Percentiles rank a stretch among this genome's conserved stretches.
Evolutionary conservation across 2,329 filamentous ascomycete species (phyloP).

Genomic region (Pseudocercospora cruenta): DNA sequence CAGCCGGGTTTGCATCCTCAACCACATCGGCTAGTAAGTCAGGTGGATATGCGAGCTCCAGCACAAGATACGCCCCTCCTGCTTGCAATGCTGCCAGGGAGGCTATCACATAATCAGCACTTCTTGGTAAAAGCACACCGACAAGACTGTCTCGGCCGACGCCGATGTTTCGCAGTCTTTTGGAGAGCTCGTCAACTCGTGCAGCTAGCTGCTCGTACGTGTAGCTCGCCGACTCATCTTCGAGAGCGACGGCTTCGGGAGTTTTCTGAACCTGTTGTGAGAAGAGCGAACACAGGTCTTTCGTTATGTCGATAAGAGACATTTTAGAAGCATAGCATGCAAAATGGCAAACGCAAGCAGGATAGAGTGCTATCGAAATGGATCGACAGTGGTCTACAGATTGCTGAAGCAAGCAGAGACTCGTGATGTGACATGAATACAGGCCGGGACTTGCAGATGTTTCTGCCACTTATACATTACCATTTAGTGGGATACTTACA

Average conservation of each 20-base stretch:
- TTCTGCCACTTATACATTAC: conserved; percentile 1
- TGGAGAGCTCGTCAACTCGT: conserved; percentile 67
- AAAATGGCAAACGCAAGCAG: background rate
- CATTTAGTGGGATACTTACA: background rate
- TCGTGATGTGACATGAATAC: background rate
- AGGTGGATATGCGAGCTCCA: conserved; percentile 78
- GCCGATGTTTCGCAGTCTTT: conserved; percentile 66
- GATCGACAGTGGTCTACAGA: background rate
- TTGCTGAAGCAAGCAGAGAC: conserved; percentile 3
- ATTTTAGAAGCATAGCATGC: conserved; percentile 46
- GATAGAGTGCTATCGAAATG: background rate
- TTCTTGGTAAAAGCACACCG: conserved; percentile 74
- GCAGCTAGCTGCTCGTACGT: conserved; percentile 74
- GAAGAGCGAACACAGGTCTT: conserved; percentile 75
- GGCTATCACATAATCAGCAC: conserved; percentile 77
- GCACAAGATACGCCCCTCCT: conserved; percentile 77
- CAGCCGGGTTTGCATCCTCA: conserved; percentile 71
- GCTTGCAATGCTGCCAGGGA: conserved; percentile 77
- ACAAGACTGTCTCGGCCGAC: conserved; percentile 75
- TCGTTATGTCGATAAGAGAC: conserved; percentile 69
- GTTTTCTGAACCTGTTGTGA: conserved; percentile 68
- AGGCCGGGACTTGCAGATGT: background rate
- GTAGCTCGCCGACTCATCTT: conserved; percentile 68
- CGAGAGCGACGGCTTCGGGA: conserved; percentile 70
- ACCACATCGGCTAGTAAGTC: conserved; percentile 75